A percentile compares a stretch with the other conserved stretches of the same genome.
phyloP scores from a whole-genome alignment of 208 protist species.

The Naegleria lovaniensis region DNA sequence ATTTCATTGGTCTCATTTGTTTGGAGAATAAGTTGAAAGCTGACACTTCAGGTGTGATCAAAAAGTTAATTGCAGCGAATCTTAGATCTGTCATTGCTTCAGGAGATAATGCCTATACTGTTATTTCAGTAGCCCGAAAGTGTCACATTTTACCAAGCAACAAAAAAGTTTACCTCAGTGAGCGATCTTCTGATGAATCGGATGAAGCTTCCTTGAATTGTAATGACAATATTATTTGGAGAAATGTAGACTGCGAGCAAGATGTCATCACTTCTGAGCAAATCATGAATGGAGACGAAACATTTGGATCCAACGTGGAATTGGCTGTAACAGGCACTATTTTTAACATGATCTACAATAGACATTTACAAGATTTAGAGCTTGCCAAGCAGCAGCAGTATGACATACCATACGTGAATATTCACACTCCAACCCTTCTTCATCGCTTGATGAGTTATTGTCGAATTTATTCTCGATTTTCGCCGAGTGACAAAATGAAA shows the following conservation, averaged over 20 bases:
- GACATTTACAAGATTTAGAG: not conserved
- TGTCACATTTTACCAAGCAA: not conserved
- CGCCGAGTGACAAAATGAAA: conserved; percentile 40
- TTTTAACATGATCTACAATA: conserved; percentile 30
- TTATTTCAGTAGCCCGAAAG: not conserved
- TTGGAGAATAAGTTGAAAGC: conserved; percentile 42
- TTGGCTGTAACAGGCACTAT: conserved; percentile 34
- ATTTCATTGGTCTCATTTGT: conserved; percentile 71
- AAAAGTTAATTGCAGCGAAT: not conserved
- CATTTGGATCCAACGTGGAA: not conserved
- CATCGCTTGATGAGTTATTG: not conserved
- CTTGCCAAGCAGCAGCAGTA: not conserved
- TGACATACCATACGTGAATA: not conserved
- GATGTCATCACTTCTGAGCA: not conserved
- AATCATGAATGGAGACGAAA: not conserved
- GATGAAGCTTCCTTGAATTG: not conserved
- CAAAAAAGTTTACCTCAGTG: not conserved
- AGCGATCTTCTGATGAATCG: not conserved
- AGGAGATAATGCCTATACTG: not conserved
- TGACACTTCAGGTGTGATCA: not conserved
- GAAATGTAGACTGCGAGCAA: not conserved
- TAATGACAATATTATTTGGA: conserved; percentile 8
- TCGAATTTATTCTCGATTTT: not conserved
- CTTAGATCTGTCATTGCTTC: not conserved
- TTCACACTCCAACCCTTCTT: not conserved